phyloP scores from a whole-genome alignment of 2,329 filamentous ascomycete genomes.

The Neofusicoccum umdonicola region DNA sequence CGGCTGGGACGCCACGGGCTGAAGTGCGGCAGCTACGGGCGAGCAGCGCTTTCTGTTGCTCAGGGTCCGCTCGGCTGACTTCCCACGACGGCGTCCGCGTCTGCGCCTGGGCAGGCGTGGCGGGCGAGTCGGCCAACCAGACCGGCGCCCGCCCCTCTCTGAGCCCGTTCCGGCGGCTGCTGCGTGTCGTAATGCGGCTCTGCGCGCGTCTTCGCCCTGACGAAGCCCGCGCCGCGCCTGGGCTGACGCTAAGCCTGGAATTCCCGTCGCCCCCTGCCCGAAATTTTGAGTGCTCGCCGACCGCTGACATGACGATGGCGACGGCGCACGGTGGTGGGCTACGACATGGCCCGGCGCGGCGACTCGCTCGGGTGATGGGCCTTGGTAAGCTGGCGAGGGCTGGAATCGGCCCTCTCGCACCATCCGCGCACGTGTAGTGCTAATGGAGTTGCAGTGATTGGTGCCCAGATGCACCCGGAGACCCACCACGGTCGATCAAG shows the following conservation, averaged over 20 bases:
- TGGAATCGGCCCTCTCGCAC: conserved; percentile 12
- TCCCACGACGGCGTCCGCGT: neutral
- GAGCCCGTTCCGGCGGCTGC: neutral
- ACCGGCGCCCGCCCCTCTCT: neutral
- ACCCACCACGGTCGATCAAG: conserved; percentile 10
- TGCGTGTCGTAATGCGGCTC: neutral
- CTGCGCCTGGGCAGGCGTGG: too few species aligned
- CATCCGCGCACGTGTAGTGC: neutral
- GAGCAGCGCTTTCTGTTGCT: too few species aligned
- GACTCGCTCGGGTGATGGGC: neutral
- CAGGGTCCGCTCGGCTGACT: neutral
- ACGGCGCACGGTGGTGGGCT: neutral
- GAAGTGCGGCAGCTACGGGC: neutral
- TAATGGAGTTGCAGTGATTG: conserved; percentile 6
- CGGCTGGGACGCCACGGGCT: neutral
- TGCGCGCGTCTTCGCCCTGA: neutral
- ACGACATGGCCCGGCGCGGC: neutral
- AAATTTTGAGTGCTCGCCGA: too few species aligned
- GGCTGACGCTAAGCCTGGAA: neutral
- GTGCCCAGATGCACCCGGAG: conserved; percentile 10
- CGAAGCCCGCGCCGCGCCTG: too few species aligned
- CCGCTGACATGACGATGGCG: neutral
- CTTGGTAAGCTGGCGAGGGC: conserved; percentile 4
- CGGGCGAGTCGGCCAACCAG: neutral
- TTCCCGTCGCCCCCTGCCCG: too few species aligned